Evolutionary conservation across 2,329 filamentous ascomycete species (phyloP), one percentile per base, ranked within the genome.

Genomic region (Fusarium concolor): DNA sequence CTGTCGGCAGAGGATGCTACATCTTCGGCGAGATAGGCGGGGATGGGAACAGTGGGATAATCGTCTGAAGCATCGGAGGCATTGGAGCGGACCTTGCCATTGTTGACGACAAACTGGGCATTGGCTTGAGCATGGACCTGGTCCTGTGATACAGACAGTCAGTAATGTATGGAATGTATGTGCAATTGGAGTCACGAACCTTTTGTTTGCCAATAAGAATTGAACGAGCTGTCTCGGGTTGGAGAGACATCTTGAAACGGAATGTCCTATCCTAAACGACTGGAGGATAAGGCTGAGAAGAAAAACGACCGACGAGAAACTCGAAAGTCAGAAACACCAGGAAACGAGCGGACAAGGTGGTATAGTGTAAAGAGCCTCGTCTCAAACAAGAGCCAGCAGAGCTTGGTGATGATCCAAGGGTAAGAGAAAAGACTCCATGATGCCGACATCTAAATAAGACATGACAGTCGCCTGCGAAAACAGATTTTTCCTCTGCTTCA

Each of bases 301-400:
- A 7, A 11, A 9, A 20, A 29, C 28, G 22, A 11, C 17, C 12
- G 18, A 37, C 35, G 35, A 37, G 35, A 10, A 37, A 10, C 15
- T n/a, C 6, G 5, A 49, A 37, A 14, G 17, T 11, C 20, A 12
- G 22, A 49, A 37, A 49, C 31, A 38, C 45, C 45, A 26, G 26
- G 45, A 22, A 49, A 49, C 31, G 45, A 49, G 45, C 15, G 45
- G n/a, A 26, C 31, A 49, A 37, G 45, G 45, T 49, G 45, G 11
- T 9, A 15, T 38, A 6, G 28, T 29, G 10, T 5, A 29, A 12
- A 12, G 28, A 29, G 28, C 10, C 28, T 29, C 28, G 28, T 29
- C 28, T 26, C 26, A 26, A 26, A 26, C 26, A 29, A 29, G 28
- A 11, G 28, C 10, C 28, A 29, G 28, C 28, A 24, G 28, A 29